Conservation (phyloP, 2,329 filamentous ascomycete genomes). For the Sclerotinia minor region DNA sequence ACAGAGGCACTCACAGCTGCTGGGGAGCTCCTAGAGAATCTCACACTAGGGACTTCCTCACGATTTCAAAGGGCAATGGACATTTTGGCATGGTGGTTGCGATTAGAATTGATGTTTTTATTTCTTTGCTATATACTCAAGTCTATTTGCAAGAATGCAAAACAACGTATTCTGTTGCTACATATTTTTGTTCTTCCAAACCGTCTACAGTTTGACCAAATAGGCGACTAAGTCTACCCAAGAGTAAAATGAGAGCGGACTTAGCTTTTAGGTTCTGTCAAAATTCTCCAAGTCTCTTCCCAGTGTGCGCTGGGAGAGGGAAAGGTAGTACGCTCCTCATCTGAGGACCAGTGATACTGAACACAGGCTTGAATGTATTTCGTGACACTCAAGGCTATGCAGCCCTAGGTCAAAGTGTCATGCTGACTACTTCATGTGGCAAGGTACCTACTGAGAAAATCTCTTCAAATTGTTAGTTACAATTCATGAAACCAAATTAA, state of each 20-base stretch:
- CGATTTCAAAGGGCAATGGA: not conserved
- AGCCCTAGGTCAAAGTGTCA: not conserved
- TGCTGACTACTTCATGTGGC: not conserved
- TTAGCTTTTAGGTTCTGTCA: constrained; percentile 13
- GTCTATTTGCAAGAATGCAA: not conserved
- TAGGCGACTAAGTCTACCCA: not conserved
- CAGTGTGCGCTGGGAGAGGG: too few species aligned
- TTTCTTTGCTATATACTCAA: not conserved
- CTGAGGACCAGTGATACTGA: not conserved
- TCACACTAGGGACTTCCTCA: not conserved
- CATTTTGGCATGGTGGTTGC: not conserved
- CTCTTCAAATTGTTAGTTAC: constrained; percentile 5
- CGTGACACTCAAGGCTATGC: not conserved
- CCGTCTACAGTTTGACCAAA: not conserved
- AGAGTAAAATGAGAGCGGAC: constrained; percentile 14
- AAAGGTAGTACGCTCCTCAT: not conserved
- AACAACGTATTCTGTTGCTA: not conserved
- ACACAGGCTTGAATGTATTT: not conserved
- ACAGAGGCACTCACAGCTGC: not conserved
- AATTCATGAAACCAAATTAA: constrained; percentile 13
- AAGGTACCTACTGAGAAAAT: constrained; percentile 9
- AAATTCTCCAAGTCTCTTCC: not conserved
- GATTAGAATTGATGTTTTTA: not conserved
- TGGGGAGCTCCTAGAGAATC: not conserved
- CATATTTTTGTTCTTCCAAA: not conserved